Evolutionary conservation across 768 basidiomycete genomes (phyloP), one percentile per base, ranked within the genome.

Genomic region (Phylloporus arenicola): DNA sequence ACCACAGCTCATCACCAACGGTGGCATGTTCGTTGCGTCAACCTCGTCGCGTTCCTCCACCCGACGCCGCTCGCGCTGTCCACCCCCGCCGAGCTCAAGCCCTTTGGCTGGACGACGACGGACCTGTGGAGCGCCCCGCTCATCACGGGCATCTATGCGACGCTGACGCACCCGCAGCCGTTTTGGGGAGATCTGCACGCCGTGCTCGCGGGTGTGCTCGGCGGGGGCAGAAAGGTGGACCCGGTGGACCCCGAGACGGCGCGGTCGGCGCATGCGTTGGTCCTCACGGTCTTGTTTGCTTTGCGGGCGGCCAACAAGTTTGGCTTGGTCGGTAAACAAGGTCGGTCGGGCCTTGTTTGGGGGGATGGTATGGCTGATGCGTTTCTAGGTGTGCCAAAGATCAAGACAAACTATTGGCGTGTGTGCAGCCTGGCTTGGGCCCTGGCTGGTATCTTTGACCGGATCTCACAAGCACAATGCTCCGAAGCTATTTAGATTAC

Each of bases 81-180:
- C 30, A 92, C 90, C 0, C 92, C 93, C 1, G 75, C 83, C 0
- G 92, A 94, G 64, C 75, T 96, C 8, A 75, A 75, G 47, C 78
- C 88, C 0, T 86, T 85, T 50, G 93, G 93, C 12, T 95, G 92
- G 92, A 86, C 83, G 38, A 81, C 83, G 20, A 78, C 81, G 0
- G 93, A 95, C 63, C 65, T 92, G 27, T 95, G 92, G 92, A 81
- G 81, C 66, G 90, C 92, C 9, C 84, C 90, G 7, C 69, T 84
- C 57, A 70, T 84, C 58, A 91, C 90, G 11, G 86, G 75, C 1
- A 63, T 93, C 10, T 93, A 89, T 62, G 83, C 92, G 47, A 78
- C 83, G 50, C 76, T 93, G 45, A 92, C 91, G 9, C 89, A 92
- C 55, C 84, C 88, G 2, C 91, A 94, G 63, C 87, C 91, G 0